phyloP scores from a whole-genome alignment of 306 rosid genomes.

The Cyclanthera cordifolia region DNA sequence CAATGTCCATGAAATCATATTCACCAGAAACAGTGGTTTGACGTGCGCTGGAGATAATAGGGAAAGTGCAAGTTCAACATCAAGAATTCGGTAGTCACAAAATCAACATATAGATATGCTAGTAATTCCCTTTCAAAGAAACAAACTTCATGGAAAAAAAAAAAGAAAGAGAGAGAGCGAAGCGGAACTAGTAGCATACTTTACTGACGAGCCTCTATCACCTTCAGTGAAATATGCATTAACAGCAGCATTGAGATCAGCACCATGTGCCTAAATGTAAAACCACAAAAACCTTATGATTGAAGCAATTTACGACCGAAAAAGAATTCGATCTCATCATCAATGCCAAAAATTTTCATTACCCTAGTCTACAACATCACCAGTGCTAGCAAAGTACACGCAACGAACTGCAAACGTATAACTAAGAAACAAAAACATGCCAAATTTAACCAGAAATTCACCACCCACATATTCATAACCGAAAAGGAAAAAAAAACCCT shows the following conservation, averaged over 20 bases:
- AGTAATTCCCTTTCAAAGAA: constrained; percentile 12
- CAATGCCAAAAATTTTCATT: background rate
- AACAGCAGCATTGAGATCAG: constrained; percentile 70
- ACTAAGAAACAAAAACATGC: background rate
- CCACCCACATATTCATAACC: background rate
- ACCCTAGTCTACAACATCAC: background rate
- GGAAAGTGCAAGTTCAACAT: constrained; percentile 1
- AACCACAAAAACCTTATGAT: constrained; percentile 8
- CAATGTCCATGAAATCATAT: constrained; percentile 77
- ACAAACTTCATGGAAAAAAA: background rate
- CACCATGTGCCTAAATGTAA: constrained; percentile 61
- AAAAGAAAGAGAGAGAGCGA: background rate
- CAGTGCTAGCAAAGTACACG: background rate
- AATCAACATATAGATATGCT: background rate
- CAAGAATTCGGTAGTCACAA: constrained; percentile 6
- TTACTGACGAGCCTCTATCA: constrained; percentile 40
- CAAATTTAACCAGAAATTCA: constrained; percentile 1
- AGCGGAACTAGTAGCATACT: constrained; percentile 26
- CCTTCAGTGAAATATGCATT: constrained; percentile 75
- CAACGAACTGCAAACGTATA: background rate
- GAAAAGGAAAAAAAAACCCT: background rate
- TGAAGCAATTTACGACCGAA: background rate
- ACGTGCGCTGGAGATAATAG: constrained; percentile 28
- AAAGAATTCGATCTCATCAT: background rate
- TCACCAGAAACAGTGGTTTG: constrained; percentile 31